A percentile compares a stretch with the other conserved stretches of the same genome.
Conservation (phyloP, 495 filamentous ascomycete genomes). For the Talaromyces thailandensis region DNA sequence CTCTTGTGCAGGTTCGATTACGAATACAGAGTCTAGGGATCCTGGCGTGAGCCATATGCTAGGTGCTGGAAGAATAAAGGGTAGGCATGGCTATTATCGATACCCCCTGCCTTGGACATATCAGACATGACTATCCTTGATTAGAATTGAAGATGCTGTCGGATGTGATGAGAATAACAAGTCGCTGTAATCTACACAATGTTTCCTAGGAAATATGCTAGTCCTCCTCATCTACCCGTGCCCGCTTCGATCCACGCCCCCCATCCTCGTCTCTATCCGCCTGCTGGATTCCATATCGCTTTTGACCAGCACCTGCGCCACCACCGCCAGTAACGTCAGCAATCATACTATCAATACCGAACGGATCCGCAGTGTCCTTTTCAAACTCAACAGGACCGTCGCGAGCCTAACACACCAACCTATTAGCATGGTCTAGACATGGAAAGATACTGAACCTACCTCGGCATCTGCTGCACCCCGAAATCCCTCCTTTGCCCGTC, state of each 20-base stretch:
- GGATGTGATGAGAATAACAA: not conserved
- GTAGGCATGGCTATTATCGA: too few relatives aligned
- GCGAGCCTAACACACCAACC: constrained; percentile 42
- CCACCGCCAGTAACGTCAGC: constrained; percentile 56
- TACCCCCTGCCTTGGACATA: not conserved
- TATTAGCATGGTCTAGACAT: constrained; percentile 11
- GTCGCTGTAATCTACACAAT: not conserved
- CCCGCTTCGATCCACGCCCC: constrained; percentile 61
- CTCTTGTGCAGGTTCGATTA: too few relatives aligned
- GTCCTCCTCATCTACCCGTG: constrained; percentile 69
- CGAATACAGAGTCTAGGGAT: too few relatives aligned
- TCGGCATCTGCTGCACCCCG: constrained; percentile 84
- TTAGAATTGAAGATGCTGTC: not conserved
- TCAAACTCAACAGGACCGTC: constrained; percentile 98
- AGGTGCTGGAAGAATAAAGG: too few relatives aligned
- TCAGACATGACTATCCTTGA: too few relatives aligned
- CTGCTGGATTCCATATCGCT: constrained; percentile 82
- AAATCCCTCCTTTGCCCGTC: constrained; percentile 78
- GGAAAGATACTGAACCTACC: constrained; percentile 35
- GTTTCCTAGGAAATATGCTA: not conserved
- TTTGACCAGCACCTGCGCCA: constrained; percentile 41
- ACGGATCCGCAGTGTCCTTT: constrained; percentile 81
- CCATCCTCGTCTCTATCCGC: constrained; percentile 32
- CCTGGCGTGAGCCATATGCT: too few relatives aligned
- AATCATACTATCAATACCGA: constrained; percentile 90